A percentile compares a stretch with the other conserved stretches of the same genome.
Evolutionary conservation across 2,329 filamentous ascomycete genomes (phyloP).

Genomic region (Verticillium tricorpus): DNA sequence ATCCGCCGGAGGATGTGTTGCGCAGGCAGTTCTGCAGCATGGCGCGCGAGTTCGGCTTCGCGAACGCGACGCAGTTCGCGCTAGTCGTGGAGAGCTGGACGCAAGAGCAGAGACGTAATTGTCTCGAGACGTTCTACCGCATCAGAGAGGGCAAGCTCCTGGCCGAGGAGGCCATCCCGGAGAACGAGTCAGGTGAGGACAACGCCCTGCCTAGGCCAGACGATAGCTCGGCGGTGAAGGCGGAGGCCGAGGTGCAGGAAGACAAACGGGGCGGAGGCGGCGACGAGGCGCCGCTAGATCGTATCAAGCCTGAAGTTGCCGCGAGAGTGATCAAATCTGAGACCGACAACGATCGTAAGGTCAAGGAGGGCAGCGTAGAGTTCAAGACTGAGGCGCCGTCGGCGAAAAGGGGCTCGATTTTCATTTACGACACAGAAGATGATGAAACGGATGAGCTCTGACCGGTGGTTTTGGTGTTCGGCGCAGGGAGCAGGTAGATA

Average conservation of each 20-base stretch:
- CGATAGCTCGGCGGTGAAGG: neutral
- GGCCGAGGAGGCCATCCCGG: constrained; percentile 21
- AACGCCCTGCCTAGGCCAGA: constrained; percentile 6
- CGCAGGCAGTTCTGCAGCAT: constrained; percentile 87
- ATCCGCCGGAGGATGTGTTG: constrained; percentile 70
- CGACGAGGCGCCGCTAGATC: constrained; percentile 3
- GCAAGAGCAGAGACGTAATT: constrained; percentile 73
- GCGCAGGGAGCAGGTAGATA: neutral
- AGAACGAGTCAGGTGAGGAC: constrained; percentile 2
- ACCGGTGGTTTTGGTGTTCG: neutral
- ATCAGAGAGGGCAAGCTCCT: constrained; percentile 52
- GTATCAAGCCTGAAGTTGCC: constrained; percentile 5
- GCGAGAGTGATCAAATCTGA: constrained; percentile 9
- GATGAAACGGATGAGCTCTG: constrained; percentile 19
- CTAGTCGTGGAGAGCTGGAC: constrained; percentile 88
- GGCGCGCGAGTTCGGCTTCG: constrained; percentile 74
- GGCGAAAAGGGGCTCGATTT: constrained; percentile 23
- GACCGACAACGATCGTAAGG: constrained; percentile 2
- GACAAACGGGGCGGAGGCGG: neutral
- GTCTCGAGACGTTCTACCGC: constrained; percentile 76
- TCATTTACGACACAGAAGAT: constrained; percentile 32
- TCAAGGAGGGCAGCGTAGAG: neutral
- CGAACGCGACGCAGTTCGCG: constrained; percentile 77
- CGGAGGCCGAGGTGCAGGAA: constrained; percentile 2
- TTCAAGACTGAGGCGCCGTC: constrained; percentile 4